Evolutionary conservation across 2,329 filamentous ascomycete species (phyloP), one percentile per base, ranked within the genome.

Genomic region (Botrytis byssoidea): DNA sequence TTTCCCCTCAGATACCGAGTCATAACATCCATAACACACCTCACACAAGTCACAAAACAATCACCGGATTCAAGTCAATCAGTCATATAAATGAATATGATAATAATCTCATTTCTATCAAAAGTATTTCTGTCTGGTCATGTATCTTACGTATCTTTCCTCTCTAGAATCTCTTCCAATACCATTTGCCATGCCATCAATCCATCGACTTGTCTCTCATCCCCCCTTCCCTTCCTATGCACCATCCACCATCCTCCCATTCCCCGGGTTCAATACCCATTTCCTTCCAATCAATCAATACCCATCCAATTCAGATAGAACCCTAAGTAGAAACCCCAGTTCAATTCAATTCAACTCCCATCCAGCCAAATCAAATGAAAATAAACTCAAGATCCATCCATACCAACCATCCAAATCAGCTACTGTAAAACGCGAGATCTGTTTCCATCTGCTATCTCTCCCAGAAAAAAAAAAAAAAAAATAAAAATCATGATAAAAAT

Each of bases 401-500:
- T 51, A 67, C 22, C 12, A 51, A 51, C 64, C 64, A 55, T 67
- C 46, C 48, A 68, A 68, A 37, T 48, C 65, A 37, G 65, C 46
- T 68, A 16, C 32, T 68, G 35, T 68, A 68, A 68, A 55, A 68
- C 25, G 32, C 46, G 46, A 68, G 65, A 68, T 68, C 65, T 40
- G 48, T 55, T 48, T 67, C 44, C 61, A 55, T 67, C 65, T 67
- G 44, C 32, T 20, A 42, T 55, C 65, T 67, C 65, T 40, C 25
- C 35, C n/a, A 70, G 37, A 40, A 70, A 57, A 16, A 35, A 70
- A 70, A 59, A 46, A 70, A 59, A 57, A 16, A 35, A 70, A 70
- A 59, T 35, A 70, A 59, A 46, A 70, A 18, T 70, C 65, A n/a
- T 68, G 37, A 51, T 60, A 70, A 67, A n/a, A 42, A 44, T 59